Conservation (phyloP, 495 filamentous ascomycete species). For the Xanthoparmelia taractica region DNA sequence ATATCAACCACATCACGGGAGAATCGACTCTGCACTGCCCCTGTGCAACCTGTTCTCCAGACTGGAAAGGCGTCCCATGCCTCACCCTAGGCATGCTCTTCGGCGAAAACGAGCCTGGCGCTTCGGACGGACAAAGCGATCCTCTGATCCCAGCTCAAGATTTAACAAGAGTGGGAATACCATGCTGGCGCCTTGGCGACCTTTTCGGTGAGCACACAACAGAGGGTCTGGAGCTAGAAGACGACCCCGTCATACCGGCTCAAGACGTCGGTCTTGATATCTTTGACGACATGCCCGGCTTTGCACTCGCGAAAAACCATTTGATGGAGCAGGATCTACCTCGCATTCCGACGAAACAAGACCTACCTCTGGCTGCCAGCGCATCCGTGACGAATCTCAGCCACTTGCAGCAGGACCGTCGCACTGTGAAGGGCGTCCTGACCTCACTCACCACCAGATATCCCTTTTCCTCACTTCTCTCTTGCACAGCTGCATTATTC, state of each 20-base stretch:
- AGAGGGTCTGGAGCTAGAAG: not conserved
- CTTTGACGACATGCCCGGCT: not conserved
- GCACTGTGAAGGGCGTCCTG: too few species aligned
- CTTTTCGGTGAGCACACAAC: not conserved
- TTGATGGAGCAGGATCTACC: too few species aligned
- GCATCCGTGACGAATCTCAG: not conserved
- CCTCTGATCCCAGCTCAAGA: not conserved
- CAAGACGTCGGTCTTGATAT: not conserved
- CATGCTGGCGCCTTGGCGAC: not conserved
- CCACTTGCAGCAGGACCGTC: not conserved
- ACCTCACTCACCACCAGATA: too few species aligned
- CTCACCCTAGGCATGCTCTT: not conserved
- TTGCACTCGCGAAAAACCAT: not conserved
- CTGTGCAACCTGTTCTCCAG: not conserved
- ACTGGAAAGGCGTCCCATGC: not conserved
- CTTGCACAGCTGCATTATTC: too few species aligned
- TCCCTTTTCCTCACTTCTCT: too few species aligned
- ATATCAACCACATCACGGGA: not conserved
- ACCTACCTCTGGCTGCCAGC: not conserved
- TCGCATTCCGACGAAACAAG: not conserved
- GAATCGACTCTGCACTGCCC: slow-evolving; percentile 1
- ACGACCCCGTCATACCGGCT: not conserved
- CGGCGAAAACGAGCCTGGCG: not conserved
- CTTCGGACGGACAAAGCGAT: not conserved
- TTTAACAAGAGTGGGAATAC: not conserved